These are phyloP conservation scores for Schizopora paradoxa DNA, from an alignment of 1,284 basidiomycete species.

Conservation along the genomic window DNA sequence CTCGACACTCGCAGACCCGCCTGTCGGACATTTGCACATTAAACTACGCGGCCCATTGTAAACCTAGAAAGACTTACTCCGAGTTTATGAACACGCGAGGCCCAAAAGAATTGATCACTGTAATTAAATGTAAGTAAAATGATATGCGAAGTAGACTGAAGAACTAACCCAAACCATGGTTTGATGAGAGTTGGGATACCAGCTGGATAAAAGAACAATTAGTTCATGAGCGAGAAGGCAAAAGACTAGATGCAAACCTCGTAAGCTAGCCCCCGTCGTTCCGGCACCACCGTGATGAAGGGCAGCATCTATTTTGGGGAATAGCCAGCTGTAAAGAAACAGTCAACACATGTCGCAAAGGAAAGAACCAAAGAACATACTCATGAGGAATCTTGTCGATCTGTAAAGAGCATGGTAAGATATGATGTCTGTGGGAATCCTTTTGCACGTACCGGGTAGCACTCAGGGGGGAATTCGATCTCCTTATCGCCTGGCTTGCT, in stretches of 20 bases:
- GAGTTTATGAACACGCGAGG: constrained; percentile 55
- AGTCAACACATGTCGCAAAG: neutral
- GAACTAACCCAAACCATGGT: constrained; percentile 50
- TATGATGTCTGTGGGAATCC: too few species aligned
- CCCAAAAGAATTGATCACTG: constrained; percentile 72
- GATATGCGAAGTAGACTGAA: neutral
- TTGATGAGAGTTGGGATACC: constrained; percentile 75
- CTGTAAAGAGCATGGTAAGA: constrained; percentile 18
- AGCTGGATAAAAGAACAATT: constrained; percentile 28
- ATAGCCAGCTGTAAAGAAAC: constrained; percentile 51
- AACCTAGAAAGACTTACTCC: constrained; percentile 39
- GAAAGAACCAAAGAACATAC: constrained; percentile 23
- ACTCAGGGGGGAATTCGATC: constrained; percentile 39
- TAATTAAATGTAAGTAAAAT: neutral
- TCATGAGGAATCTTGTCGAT: constrained; percentile 74
- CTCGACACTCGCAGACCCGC: constrained; percentile 46
- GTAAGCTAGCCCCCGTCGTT: constrained; percentile 61
- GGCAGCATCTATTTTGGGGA: constrained; percentile 64
- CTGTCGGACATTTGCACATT: constrained; percentile 22
- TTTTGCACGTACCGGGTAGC: constrained; percentile 32
- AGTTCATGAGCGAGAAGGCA: neutral
- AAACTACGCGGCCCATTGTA: neutral
- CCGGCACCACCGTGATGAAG: constrained; percentile 72
- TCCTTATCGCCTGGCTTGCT: constrained; percentile 35
- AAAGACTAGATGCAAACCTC: constrained; percentile 27